Evolutionary conservation across 768 basidiomycete genomes (phyloP), one percentile per base, ranked within the genome.

Genomic region (Psilocybe azurescens): DNA sequence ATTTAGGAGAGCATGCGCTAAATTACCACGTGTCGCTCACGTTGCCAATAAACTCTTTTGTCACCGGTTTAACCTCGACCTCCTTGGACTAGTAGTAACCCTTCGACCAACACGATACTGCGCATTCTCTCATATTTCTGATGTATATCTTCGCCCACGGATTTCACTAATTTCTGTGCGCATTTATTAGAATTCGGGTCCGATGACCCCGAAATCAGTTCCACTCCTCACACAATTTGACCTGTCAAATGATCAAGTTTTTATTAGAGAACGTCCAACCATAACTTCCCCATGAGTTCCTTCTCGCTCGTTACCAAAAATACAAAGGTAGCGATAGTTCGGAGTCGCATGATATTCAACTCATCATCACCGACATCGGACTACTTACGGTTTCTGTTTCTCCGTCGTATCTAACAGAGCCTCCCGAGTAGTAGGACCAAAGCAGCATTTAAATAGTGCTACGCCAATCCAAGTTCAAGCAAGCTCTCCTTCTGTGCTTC

Each of bases 11-110:
- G 48, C 60, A 56, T 49, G 53, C 53, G 60, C 53, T n/a, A 5
- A 38, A 56, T 39, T 55, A 28, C 60, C 60, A 61, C 60, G 60
- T 61, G 60, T 61, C 53, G 2, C 28, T 47, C 14, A 16, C 59
- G 32, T 44, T 55, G 30, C 52, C 53, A 36, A 30, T 32, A 39
- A 28, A 24, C 2, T 20, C 50, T 20, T 10, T 54, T 14, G 48
- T 53, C 30, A 33, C 24, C 39, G 18, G 32, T 38, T 54, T 28
- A 14, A 51, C 24, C 28, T 29, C 18, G 10, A 36, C 30, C 28
- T 39, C 48, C 47, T 29, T 36, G 24, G 11, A 13, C 49, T 3
- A 58, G 48, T 8, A 39, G 7, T 44, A 36, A 7, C 6, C 11
- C 11, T 36, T 36, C 33, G 11, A 36, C 33, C 33, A 7, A 7